These are phyloP conservation scores for Trichoderma oligosporum DNA, from an alignment of 2,329 filamentous ascomycete genomes.

Conservation along the genomic window DNA sequence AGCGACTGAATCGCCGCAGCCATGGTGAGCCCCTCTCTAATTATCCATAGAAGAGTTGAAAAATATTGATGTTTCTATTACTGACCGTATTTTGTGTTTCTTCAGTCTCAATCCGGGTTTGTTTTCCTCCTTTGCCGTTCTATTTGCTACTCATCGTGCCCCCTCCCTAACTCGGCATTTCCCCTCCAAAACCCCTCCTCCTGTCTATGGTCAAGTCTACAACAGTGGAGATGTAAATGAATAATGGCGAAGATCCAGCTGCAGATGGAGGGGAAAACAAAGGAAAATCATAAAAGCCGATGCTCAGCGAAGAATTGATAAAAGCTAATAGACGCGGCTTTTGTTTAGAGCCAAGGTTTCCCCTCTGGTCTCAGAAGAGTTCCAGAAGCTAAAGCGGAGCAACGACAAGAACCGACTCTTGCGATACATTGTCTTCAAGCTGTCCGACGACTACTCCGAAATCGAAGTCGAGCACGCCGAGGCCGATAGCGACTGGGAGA, in stretches of 20 bases:
- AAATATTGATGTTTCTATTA: neutral
- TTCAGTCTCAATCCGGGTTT: conserved; percentile 66
- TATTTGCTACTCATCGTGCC: conserved; percentile 19
- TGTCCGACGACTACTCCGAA: conserved; percentile 76
- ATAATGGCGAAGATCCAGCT: neutral
- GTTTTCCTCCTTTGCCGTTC: conserved; percentile 38
- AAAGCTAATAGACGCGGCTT: neutral
- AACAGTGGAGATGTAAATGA: neutral
- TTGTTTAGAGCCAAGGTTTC: conserved; percentile 15
- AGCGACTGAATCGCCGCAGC: conserved; percentile 32
- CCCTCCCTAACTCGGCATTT: neutral
- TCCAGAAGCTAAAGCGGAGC: conserved; percentile 19
- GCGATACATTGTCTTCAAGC: conserved; percentile 87
- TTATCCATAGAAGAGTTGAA: neutral
- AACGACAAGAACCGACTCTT: conserved; percentile 32
- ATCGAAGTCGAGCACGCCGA: conserved; percentile 76
- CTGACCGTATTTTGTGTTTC: conserved; percentile 4
- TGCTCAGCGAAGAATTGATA: neutral
- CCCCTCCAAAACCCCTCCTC: too few relatives aligned
- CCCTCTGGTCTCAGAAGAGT: conserved; percentile 59
- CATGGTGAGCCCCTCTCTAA: conserved; percentile 38
- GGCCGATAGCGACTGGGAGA: conserved; percentile 62
- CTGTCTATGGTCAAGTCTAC: too few relatives aligned
- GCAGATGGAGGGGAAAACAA: neutral
- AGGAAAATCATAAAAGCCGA: neutral